Evolutionary conservation across 2,329 filamentous ascomycete genomes (phyloP).

Genomic region (Penicillium sp.): DNA sequence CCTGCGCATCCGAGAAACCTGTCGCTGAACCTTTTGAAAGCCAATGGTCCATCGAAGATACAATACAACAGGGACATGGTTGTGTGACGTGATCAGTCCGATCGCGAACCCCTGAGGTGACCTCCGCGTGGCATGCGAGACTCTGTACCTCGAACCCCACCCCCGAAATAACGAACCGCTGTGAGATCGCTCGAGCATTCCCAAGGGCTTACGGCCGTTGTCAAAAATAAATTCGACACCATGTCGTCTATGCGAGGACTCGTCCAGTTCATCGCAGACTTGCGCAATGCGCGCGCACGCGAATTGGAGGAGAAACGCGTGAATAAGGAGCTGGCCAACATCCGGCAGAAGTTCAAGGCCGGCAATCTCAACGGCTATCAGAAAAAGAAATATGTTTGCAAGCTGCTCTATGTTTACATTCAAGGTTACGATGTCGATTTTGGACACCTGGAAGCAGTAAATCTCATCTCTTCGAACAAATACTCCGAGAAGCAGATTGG

Average conservation of each 20-base stretch:
- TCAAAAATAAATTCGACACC: constrained; percentile 10
- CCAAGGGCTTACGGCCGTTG: too few species aligned
- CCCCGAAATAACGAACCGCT: constrained; percentile 2
- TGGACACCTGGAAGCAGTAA: constrained; percentile 96
- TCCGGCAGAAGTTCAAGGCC: constrained; percentile 97
- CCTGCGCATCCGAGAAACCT: not conserved
- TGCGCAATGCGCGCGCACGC: constrained; percentile 90
- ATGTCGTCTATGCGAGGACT: constrained; percentile 67
- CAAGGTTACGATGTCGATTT: constrained; percentile 99
- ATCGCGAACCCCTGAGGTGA: constrained; percentile 32
- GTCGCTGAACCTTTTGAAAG: constrained; percentile 13
- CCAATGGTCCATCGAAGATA: constrained; percentile 30
- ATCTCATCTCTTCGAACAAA: constrained; percentile 92
- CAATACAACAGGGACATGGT: constrained; percentile 33
- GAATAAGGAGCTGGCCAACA: constrained; percentile 99
- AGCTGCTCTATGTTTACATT: constrained; percentile 98
- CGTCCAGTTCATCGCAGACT: constrained; percentile 96
- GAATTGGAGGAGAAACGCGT: constrained; percentile 98
- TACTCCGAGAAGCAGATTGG: constrained; percentile 99
- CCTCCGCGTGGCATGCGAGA: constrained; percentile 32
- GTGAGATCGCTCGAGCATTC: not conserved
- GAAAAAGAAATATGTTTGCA: constrained; percentile 99
- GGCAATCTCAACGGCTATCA: constrained; percentile 93
- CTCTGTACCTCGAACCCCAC: constrained; percentile 23
- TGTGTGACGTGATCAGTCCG: constrained; percentile 32